These are phyloP conservation scores for Fusarium irregulare DNA, from an alignment of 2,329 filamentous ascomycete species.

Conservation along the genomic window DNA sequence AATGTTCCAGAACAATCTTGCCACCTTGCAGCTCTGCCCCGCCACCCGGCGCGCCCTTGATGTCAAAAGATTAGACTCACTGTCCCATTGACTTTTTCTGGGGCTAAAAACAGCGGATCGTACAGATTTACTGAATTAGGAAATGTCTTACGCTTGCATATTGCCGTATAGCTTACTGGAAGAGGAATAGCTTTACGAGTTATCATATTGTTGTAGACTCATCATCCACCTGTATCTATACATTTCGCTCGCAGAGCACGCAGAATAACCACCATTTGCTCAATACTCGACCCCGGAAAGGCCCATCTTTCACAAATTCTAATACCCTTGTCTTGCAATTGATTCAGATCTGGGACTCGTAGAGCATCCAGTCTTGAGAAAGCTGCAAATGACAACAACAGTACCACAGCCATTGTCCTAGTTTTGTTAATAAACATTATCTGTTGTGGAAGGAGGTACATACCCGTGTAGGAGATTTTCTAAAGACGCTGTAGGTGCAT, in stretches of 20 bases:
- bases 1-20: constrained; percentile 15
- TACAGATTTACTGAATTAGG: rapidly evolving
- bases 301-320: constrained; percentile 38
- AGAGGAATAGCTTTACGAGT: background rate
- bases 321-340: constrained; percentile 37
- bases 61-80: constrained; percentile 2
- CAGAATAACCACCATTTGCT: constrained; percentile 40
- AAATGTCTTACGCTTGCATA: background rate
- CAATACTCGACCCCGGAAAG: constrained; percentile 35
- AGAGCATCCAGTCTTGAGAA: constrained; percentile 28
- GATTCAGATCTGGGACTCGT: constrained; percentile 30
- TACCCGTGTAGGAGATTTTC: constrained; percentile 37
- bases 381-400: constrained; percentile 34
- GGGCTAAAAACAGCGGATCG: background rate
- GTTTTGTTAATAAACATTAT: background rate
- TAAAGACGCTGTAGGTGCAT: constrained; percentile 18
- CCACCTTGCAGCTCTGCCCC: background rate
- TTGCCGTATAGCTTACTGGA: background rate
- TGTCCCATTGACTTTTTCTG: background rate
- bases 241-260: constrained; percentile 35
- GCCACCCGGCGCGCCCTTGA: constrained; percentile 14
- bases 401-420: constrained; percentile 34
- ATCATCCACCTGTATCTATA: constrained; percentile 28
- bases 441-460: background rate
- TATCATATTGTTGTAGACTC: rapidly evolving